phyloP scores from a whole-genome alignment of 352 stramenopile genomes.

The Blastocystis sp. region DNA sequence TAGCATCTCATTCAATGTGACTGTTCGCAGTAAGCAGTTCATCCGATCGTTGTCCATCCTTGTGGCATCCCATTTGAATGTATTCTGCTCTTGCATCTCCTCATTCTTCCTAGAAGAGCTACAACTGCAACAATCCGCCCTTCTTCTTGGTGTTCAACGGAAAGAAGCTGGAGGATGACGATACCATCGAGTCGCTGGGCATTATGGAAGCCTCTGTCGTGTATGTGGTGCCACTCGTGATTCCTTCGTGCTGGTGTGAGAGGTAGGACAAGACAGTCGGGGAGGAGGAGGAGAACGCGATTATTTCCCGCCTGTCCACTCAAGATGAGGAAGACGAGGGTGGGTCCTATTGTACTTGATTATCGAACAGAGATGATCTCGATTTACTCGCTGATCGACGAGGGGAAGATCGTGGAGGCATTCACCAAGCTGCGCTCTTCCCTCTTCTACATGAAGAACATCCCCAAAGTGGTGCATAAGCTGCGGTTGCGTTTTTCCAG shows the following conservation, averaged over 20 bases:
- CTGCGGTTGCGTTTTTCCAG: constrained; percentile 59
- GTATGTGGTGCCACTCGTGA: not conserved
- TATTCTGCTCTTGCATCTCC: not conserved
- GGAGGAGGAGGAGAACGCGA: not conserved
- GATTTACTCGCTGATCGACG: constrained; percentile 30
- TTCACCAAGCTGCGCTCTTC: not conserved
- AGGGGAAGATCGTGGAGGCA: not conserved
- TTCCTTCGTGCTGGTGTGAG: not conserved
- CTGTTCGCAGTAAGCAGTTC: constrained; percentile 38
- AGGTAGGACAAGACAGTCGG: constrained; percentile 20
- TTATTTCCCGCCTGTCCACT: not conserved
- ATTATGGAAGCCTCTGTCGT: constrained; percentile 56
- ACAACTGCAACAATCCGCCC: not conserved
- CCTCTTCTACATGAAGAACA: constrained; percentile 1
- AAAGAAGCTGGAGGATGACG: constrained; percentile 6
- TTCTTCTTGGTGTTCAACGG: constrained; percentile 55
- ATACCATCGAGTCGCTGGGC: constrained; percentile 9
- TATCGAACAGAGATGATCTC: not conserved
- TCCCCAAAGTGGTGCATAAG: constrained; percentile 18
- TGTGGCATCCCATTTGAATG: constrained; percentile 33
- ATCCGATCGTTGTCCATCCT: constrained; percentile 19
- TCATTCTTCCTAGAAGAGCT: constrained; percentile 14
- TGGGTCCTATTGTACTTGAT: not conserved
- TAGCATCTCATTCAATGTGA: constrained; percentile 5
- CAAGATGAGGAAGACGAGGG: constrained; percentile 14